Percentiles rank a stretch among this genome's conserved stretches.
phyloP scores from a whole-genome alignment of 176 grass and related monocot genomes.

The Triticum timopheevii region DNA sequence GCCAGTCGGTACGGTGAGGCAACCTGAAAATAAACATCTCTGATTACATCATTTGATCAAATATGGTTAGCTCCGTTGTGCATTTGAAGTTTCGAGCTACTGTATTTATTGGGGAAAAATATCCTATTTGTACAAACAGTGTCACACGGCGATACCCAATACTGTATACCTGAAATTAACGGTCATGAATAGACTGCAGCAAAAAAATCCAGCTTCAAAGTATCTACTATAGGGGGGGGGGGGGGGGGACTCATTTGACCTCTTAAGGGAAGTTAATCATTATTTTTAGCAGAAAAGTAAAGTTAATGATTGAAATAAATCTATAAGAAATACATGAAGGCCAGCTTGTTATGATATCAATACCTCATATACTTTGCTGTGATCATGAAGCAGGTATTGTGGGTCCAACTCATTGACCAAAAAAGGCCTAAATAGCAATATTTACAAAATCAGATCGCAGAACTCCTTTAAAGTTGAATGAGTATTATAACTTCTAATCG shows the following conservation, averaged over 20 bases:
- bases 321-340: constrained; percentile 1
- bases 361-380: constrained; percentile 98
- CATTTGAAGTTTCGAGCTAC: neutral
- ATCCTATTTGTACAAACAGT: neutral
- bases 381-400: constrained; percentile 88
- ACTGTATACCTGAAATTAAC: neutral
- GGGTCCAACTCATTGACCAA: constrained; percentile 84
- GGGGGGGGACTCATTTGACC: constrained; percentile 1
- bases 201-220: constrained; percentile 34
- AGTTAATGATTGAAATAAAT: neutral
- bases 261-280: neutral
- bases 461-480: neutral
- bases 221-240: constrained; percentile 12
- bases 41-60: neutral
- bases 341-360: constrained; percentile 8
- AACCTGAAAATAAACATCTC: neutral
- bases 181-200: neutral
- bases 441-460: constrained; percentile 4
- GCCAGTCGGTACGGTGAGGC: neutral
- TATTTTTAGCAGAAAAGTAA: neutral
- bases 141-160: neutral
- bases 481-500: neutral
- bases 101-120: neutral
- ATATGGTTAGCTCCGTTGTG: neutral
- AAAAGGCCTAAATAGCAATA: constrained; percentile 63